Conservation (phyloP, 1,139 yeast species). For the Candida neerlandica region DNA sequence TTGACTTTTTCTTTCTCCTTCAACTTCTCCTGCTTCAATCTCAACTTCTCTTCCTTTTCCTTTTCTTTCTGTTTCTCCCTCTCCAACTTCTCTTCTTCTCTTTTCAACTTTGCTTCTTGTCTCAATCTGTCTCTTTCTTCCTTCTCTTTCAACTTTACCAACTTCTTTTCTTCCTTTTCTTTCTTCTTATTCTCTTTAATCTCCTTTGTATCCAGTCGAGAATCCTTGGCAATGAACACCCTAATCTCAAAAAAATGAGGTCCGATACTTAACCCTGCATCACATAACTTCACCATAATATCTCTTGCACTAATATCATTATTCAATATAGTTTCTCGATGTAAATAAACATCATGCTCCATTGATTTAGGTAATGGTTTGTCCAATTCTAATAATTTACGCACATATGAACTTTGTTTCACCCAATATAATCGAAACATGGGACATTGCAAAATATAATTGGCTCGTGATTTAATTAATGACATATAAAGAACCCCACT, state of each 20-base stretch:
- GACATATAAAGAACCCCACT: slow-evolving; percentile 74
- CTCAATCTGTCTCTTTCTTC: slow-evolving; percentile 6
- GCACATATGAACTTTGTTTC: slow-evolving; percentile 53
- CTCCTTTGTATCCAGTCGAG: slow-evolving; percentile 39
- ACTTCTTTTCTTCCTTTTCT: slow-evolving; percentile 25
- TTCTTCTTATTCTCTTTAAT: slow-evolving; percentile 37
- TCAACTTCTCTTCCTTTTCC: slow-evolving; percentile 15
- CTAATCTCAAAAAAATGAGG: slow-evolving; percentile 82
- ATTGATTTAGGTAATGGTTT: slow-evolving; percentile 29
- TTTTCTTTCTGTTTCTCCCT: slow-evolving; percentile 20
- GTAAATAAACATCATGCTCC: slow-evolving; percentile 25
- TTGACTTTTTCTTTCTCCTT: slow-evolving; percentile 15
- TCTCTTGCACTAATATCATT: slow-evolving; percentile 67
- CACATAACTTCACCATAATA: slow-evolving; percentile 86
- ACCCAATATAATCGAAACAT: slow-evolving; percentile 86
- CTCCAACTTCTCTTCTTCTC: slow-evolving; percentile 31
- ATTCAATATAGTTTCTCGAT: slow-evolving; percentile 46
- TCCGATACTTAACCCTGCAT: slow-evolving; percentile 70
- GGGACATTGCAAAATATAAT: slow-evolving; percentile 67
- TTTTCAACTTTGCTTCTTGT: slow-evolving; percentile 20
- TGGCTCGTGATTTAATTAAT: slow-evolving; percentile 70
- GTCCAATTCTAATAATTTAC: slow-evolving; percentile 40
- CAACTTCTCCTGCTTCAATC: slow-evolving; percentile 6
- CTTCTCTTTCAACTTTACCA: slow-evolving; percentile 12
- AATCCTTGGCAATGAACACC: slow-evolving; percentile 81